Conservation (phyloP, 1,284 basidiomycete species). For the Naganishia cerealis region DNA sequence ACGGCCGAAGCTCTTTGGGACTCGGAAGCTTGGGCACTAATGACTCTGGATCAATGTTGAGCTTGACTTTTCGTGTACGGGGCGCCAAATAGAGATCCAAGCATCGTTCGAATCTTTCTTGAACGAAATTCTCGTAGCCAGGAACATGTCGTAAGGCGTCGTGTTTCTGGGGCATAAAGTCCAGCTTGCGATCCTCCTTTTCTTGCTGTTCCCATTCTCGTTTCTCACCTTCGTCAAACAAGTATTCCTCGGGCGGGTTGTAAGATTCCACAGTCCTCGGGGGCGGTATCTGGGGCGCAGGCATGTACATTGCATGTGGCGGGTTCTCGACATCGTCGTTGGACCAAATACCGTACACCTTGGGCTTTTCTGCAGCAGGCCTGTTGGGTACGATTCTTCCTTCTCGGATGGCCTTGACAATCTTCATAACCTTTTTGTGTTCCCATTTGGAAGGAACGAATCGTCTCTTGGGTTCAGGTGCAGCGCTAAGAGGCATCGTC, state of each 20-base stretch:
- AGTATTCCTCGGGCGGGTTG: conserved; percentile 96
- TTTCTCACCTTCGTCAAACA: conserved; percentile 83
- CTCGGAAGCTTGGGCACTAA: conserved; percentile 95
- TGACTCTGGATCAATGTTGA: conserved; percentile 86
- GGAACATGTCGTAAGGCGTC: conserved; percentile 83
- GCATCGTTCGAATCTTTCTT: conserved; percentile 90
- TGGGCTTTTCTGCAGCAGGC: conserved; percentile 70
- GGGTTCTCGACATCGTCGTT: conserved; percentile 65
- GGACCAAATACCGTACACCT: conserved; percentile 89
- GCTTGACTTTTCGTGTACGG: conserved; percentile 78
- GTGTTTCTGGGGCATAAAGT: conserved; percentile 88
- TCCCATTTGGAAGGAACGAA: conserved; percentile 99
- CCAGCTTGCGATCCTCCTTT: conserved; percentile 84
- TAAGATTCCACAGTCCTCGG: conserved; percentile 94
- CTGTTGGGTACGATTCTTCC: conserved; percentile 90
- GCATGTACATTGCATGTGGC: conserved; percentile 73
- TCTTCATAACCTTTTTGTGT: conserved; percentile 99
- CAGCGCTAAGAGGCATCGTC: conserved; percentile 83
- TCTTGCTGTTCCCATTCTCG: conserved; percentile 82
- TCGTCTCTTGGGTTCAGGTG: conserved; percentile 92
- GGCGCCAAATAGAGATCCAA: conserved; percentile 97
- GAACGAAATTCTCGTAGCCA: conserved; percentile 86
- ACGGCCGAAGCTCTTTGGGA: conserved; percentile 86
- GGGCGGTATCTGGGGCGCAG: conserved; percentile 86
- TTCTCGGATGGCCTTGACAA: conserved; percentile 94